Base-by-base conservation (phyloP, 1,284 basidiomycete species). In the Moniliophthora roreri region DNA sequence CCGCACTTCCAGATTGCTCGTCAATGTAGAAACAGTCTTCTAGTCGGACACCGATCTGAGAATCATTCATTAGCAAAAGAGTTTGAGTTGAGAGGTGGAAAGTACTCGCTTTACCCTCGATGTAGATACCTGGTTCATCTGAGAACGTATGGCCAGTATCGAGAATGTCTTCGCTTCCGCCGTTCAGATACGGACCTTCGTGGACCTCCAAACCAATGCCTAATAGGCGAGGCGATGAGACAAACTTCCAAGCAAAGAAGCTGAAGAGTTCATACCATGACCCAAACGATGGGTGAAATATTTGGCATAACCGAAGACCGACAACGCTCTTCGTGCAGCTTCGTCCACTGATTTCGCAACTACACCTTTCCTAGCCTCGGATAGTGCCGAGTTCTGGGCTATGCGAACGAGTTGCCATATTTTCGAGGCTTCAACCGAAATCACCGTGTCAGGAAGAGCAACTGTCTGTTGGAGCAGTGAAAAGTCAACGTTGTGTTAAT, bases 161-260 rank as follows among this genome's bases (percentile, higher is more conserved):
- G 49, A 93, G 81, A 21, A 78, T 60, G 58, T 78, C 78, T 24
- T 78, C 63, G 39, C 78, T 84, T 15, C 87, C 88, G 26, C 89
- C 88, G 48, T 81, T 80, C 26, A 93, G 74, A 67, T 93, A 94
- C 0, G 91, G 92, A 4, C 77, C 73, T 70, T 95, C 92, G 61
- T 95, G 92, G 8, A 77, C 84, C 68, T 93, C 88, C 3, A 94
- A 70, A 1, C 91, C 91, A 49, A 95, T 92, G 2, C 91, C 91
- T 86, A 57, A 61, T 60, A 8, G 60, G 60, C 18, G 51, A 20
- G 23, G 35, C 41, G 45, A 36, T 28, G 46, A 35, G 23, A 48
- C 44, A 44, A 36, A 16, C 3, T 50, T 46, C n/a, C 20, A n/a
- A 34, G 52, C 37, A 21, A 2, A 41, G 28, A 26, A 39, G 23